Evolutionary conservation across 208 protist species (phyloP), one percentile per base, ranked within the genome.

Genomic region (Leishmania major): DNA sequence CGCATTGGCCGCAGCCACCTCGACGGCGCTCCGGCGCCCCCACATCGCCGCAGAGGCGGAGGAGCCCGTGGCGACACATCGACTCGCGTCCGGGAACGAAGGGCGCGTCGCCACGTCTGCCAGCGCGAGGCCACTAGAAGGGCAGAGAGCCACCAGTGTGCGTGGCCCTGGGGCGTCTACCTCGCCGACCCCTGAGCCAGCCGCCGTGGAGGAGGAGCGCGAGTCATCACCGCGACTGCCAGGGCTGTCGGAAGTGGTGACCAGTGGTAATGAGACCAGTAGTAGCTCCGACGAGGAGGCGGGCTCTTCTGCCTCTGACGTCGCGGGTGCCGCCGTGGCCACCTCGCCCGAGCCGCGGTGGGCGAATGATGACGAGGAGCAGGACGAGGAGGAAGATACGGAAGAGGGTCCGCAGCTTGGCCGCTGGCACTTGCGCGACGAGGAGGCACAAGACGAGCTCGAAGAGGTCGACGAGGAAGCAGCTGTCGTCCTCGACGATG

Each of bases 381-480:
- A 69, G 17, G 66, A 71, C 17, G 72, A 62, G 22, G 67, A 73
- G 40, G 73, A 66, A 35, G 74, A 64, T 45, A 13, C 40, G 31
- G 74, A 28, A n/a, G 57, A 66, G 25, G 51, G 25, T 22, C 74
- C 74, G 49, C 74, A 66, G 53, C 74, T 35, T 35, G 81, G 28
- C 2, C 64, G 35, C 57, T 45, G 45, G 55, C 43, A 80, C 47
- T 66, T 75, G 13, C 64, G 67, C 8, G 75, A 78, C 28, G 79
- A 73, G 59, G 51, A 77, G 28, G 49, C 17, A 4, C 51, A 64
- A 60, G 78, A 73, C 8, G 73, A 28, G 60, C 25, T 35, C 35
- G 79, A 80, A 15, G 76, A 66, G 37, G 70, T 40, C 22, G 76
- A 85, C 47, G 81, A 81, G 31, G 81, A 77, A 53, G 72, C 37